Evolutionary conservation across 1,284 basidiomycete genomes (phyloP).

Genomic region (Moesziomyces parantarcticus): DNA sequence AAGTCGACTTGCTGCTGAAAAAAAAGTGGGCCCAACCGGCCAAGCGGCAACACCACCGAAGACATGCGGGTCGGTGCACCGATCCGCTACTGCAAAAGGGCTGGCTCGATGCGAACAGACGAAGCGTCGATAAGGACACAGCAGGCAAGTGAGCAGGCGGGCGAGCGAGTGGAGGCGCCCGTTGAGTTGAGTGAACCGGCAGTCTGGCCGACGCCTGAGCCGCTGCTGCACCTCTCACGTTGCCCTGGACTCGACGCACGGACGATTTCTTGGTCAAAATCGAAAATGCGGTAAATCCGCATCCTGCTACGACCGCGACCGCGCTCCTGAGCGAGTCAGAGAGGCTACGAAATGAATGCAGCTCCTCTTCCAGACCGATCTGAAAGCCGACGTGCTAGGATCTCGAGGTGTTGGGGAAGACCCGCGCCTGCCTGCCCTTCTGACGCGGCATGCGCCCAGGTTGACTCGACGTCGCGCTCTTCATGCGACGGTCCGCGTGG

Average conservation of each 20-base stretch:
- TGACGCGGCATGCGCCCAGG: too few relatives aligned
- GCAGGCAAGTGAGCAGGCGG: too few relatives aligned
- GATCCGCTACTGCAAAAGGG: constrained; percentile 2
- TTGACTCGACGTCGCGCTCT: too few relatives aligned
- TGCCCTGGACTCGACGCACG: constrained; percentile 11
- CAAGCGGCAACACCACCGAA: not conserved
- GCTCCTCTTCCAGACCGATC: too few relatives aligned
- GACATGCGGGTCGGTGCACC: constrained; percentile 6
- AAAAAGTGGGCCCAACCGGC: constrained; percentile 5
- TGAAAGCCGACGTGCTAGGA: too few relatives aligned
- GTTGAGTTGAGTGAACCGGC: not conserved
- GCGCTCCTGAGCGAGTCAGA: too few relatives aligned
- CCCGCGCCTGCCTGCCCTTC: too few relatives aligned
- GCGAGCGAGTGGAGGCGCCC: not conserved
- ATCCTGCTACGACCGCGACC: constrained; percentile 20
- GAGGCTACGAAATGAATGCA: too few relatives aligned
- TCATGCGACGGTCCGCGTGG: too few relatives aligned
- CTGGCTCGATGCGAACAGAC: not conserved
- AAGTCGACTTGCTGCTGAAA: constrained; percentile 4
- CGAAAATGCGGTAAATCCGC: constrained; percentile 32
- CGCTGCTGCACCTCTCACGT: constrained; percentile 16
- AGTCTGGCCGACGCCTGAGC: not conserved
- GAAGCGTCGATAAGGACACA: not conserved
- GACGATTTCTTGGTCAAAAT: constrained; percentile 7
- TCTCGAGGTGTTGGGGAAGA: too few relatives aligned